Percentiles rank a stretch among this genome's conserved stretches.
Conservation (phyloP, 2,329 filamentous ascomycete genomes). For the Penicillium rolfsii region DNA sequence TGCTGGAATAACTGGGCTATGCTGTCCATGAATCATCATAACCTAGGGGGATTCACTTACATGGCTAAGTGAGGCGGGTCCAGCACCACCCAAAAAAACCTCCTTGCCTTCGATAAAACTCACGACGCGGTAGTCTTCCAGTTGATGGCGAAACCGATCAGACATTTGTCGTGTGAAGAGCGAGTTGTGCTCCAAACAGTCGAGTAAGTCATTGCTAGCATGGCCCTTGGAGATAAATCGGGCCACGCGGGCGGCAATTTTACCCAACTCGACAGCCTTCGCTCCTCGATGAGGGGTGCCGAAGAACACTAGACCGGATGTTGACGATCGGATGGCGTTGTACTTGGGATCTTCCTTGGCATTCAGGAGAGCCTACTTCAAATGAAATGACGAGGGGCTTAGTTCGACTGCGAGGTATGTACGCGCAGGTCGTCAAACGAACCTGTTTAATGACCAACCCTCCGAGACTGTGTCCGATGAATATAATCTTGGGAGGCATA, state of each 20-base stretch:
- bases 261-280: conserved; percentile 38
- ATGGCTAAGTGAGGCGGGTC: conserved; percentile 38
- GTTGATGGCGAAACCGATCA: conserved; percentile 38
- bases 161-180: conserved; percentile 39
- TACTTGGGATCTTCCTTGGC: conserved; percentile 42
- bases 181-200: conserved; percentile 37
- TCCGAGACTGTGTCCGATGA: conserved; percentile 38
- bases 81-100: conserved; percentile 33
- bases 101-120: conserved; percentile 42
- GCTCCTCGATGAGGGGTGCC: conserved; percentile 41
- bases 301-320: conserved; percentile 41
- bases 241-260: conserved; percentile 40
- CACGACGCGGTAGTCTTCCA: conserved; percentile 40
- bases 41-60: conserved; percentile 19
- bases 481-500: conserved; percentile 35
- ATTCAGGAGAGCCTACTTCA: conserved; percentile 36
- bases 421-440: conserved; percentile 21
- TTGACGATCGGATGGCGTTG: conserved; percentile 37
- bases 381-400: neutral
- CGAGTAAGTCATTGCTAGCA: conserved; percentile 36
- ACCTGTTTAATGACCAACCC: conserved; percentile 40
- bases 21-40: fast-evolving
- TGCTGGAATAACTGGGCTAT: no score
- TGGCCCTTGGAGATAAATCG: conserved; percentile 38
- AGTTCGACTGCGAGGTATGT: neutral